Evolutionary conservation across 2,329 filamentous ascomycete genomes (phyloP), one percentile per base, ranked within the genome.

Genomic region (Curvularia sp.): DNA sequence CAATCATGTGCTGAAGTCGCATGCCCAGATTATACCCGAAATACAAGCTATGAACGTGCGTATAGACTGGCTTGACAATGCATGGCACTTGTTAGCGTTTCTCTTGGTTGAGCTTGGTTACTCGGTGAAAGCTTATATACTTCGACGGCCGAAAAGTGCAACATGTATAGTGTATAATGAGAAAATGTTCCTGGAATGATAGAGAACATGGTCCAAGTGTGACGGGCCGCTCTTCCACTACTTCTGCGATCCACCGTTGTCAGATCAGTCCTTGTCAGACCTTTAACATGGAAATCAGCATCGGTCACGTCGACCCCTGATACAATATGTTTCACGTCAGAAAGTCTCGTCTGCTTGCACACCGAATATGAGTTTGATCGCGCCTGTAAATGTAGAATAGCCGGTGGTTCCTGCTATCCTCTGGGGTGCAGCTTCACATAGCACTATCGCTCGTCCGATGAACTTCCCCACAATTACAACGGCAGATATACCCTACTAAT

Each of bases 401-500:
- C 69, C 69, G 70, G 70, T 69, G 70, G 70, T 52, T 60, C 35
- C 18, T 57, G 35, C 48, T 53, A 51, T 49, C 33, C 52, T 53
- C 52, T 53, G 58, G 58, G 46, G 50, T 58, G 49, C 46, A 60
- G 26, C 50, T 18, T 41, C 20, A 22, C 12, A 28, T 35, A n/a
- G 10, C 33, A 38, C 33, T 38, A 48, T 33, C 51, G 38, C 35
- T 55, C 30, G 42, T 18, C 26, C 26, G 15, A 31, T 18, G 26
- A 13, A 9, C n/a, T 18, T 9, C 43, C 43, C 70, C 69, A 64
- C 65, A 68, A 60, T 63, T 62, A 46, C 64, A 59, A 60, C 67
- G 62, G 67, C 62, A 68, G 62, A 64, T 65, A 51, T 59, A 64
- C 58, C 62, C 62, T 62, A 64, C 64, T 64, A 26, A 56, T 48